These are phyloP conservation scores for Stephania cephalantha DNA, from an alignment of 164 flowering plant species.

Conservation along the genomic window DNA sequence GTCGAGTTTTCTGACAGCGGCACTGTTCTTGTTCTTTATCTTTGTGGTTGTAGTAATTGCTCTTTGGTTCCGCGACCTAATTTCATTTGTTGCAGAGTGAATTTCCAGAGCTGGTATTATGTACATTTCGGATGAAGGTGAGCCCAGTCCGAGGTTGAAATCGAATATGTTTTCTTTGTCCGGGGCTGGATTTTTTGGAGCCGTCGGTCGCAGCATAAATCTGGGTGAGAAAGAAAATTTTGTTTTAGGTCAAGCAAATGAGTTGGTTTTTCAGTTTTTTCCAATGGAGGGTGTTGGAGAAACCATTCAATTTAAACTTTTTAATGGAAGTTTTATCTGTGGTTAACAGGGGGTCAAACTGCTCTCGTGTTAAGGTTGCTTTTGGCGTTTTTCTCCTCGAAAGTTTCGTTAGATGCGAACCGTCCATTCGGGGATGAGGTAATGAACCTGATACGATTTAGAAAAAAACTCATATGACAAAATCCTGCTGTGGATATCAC, in stretches of 20 bases:
- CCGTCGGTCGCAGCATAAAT: slow-evolving; percentile 77
- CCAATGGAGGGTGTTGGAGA: not conserved
- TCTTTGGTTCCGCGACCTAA: slow-evolving; percentile 30
- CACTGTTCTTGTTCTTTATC: not conserved
- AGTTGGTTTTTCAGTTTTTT: not conserved
- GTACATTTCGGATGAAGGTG: slow-evolving; percentile 49
- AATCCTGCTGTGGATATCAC: not conserved
- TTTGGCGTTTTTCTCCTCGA: slow-evolving; percentile 78
- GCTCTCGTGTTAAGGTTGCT: slow-evolving; percentile 82
- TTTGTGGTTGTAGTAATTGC: not conserved
- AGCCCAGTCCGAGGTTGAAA: slow-evolving; percentile 28
- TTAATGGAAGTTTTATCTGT: not conserved
- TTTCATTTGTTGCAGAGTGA: slow-evolving; percentile 53
- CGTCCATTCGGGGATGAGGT: slow-evolving; percentile 98
- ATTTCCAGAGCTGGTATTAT: slow-evolving; percentile 96
- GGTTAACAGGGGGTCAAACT: slow-evolving; percentile 71
- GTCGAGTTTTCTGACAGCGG: too few species aligned
- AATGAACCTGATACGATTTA: not conserved
- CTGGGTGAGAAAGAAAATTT: slow-evolving; percentile 42
- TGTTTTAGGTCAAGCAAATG: not conserved
- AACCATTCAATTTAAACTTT: not conserved
- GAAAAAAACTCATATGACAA: not conserved
- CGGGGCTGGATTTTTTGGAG: slow-evolving; percentile 75
- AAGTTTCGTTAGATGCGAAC: slow-evolving; percentile 63
- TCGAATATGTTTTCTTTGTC: slow-evolving; percentile 75